These are phyloP conservation scores for Calocybe gangraenosa DNA, from an alignment of 768 basidiomycete species.

Conservation along the genomic window DNA sequence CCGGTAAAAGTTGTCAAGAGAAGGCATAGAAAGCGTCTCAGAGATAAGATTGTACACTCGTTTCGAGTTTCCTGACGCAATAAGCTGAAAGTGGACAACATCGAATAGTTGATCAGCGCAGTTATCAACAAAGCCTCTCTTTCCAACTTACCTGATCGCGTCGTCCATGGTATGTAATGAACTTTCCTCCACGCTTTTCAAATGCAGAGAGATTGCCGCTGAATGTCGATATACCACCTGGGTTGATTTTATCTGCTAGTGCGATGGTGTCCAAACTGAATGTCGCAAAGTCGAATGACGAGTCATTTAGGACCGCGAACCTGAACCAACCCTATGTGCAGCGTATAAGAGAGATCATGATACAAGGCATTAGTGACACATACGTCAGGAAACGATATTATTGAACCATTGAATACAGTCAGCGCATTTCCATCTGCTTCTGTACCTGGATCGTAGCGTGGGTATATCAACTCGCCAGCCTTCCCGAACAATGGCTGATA, in stretches of 20 bases:
- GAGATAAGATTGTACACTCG: constrained; percentile 9
- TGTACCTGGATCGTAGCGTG: constrained; percentile 11
- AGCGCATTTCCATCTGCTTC: constrained; percentile 6
- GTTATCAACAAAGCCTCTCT: too few species aligned
- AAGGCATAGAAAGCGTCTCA: constrained; percentile 4
- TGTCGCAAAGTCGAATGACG: constrained; percentile 5
- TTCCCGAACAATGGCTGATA: constrained; percentile 9
- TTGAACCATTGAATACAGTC: constrained; percentile 3
- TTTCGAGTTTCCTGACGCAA: constrained; percentile 12
- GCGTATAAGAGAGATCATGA: not conserved
- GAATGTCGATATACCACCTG: constrained; percentile 9
- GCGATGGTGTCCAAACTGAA: constrained; percentile 2
- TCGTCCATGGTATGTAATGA: constrained; percentile 14
- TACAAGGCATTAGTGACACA: not conserved
- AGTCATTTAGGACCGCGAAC: constrained; percentile 8
- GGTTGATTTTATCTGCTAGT: constrained; percentile 2
- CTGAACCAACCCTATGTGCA: constrained; percentile 13
- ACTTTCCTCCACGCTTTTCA: constrained; percentile 9
- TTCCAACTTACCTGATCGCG: constrained; percentile 8
- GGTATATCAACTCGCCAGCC: constrained; percentile 4
- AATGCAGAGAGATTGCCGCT: constrained; percentile 9
- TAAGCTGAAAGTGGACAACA: constrained; percentile 4
- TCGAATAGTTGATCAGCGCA: too few species aligned
- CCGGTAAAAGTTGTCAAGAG: constrained; percentile 10
- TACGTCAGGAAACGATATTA: not conserved